phyloP scores from a whole-genome alignment of 768 basidiomycete genomes.

The Thelephora ganbajun region DNA sequence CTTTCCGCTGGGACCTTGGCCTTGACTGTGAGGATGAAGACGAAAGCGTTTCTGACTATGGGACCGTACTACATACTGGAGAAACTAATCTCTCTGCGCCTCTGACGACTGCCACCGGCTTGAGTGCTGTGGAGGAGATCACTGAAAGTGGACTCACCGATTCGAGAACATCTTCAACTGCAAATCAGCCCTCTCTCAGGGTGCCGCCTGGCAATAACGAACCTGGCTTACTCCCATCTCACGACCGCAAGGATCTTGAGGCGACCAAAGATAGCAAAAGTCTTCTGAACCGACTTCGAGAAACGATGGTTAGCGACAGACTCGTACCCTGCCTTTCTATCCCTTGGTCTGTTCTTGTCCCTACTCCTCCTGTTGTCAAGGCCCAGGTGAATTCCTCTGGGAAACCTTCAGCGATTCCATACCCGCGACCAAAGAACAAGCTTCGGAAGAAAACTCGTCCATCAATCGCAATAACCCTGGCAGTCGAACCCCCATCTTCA shows the following conservation, averaged over 20 bases:
- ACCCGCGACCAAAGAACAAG: slow-evolving; percentile 23
- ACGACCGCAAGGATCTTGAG: neutral
- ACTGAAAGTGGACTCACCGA: neutral
- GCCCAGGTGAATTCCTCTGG: neutral
- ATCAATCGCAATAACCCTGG: neutral
- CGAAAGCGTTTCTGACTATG: neutral
- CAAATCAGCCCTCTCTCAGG: neutral
- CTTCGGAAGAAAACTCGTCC: slow-evolving; percentile 25
- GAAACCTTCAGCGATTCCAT: neutral
- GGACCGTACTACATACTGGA: neutral
- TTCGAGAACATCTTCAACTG: neutral
- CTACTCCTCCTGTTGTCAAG: neutral
- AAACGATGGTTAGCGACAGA: too few relatives aligned
- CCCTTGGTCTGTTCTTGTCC: neutral
- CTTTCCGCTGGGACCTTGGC: neutral
- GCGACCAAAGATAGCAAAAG: neutral
- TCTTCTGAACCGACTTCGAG: too few relatives aligned
- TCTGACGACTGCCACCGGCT: neutral
- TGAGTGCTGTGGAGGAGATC: neutral
- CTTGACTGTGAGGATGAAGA: neutral
- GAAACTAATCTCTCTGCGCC: too few relatives aligned
- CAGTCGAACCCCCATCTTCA: neutral
- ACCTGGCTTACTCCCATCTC: neutral
- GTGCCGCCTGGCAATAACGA: neutral
- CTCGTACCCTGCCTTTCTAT: neutral